A percentile compares a stretch with the other conserved stretches of the same genome.
These are phyloP conservation scores for Solanum bulbocastanum DNA, from an alignment of 257 asterid species.

Conservation along the genomic window DNA sequence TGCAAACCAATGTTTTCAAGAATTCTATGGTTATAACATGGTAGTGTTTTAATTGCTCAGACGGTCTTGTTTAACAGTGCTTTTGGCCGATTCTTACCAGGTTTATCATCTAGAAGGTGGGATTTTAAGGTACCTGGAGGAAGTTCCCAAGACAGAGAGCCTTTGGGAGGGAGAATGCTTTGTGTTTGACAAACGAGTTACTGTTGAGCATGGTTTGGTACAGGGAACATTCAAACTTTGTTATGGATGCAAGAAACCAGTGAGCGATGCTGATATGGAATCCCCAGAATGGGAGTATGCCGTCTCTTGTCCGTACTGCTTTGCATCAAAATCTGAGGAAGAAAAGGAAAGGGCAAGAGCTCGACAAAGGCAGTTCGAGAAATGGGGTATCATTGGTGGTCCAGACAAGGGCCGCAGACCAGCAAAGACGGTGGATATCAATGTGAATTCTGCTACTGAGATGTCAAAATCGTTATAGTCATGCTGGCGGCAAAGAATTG, in stretches of 20 bases:
- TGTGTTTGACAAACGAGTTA: conserved; percentile 88
- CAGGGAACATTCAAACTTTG: conserved; percentile 89
- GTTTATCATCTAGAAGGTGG: conserved; percentile 97
- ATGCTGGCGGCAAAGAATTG: not conserved
- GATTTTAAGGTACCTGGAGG: conserved; percentile 87
- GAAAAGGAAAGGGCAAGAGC: conserved; percentile 97
- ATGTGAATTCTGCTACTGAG: conserved; percentile 12
- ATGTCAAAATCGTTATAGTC: conserved; percentile 23
- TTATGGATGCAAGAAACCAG: conserved; percentile 92
- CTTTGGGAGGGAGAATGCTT: conserved; percentile 98
- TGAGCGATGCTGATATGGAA: conserved; percentile 87
- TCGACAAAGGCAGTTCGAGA: conserved; percentile 72
- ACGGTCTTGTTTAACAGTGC: not conserved
- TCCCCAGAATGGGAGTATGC: conserved; percentile 80
- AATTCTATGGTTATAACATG: not conserved
- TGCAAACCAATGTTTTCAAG: not conserved
- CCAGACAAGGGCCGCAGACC: conserved; percentile 89
- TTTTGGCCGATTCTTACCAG: conserved; percentile 20
- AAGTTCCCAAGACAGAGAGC: conserved; percentile 69
- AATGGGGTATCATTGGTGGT: conserved; percentile 92
- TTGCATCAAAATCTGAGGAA: conserved; percentile 72
- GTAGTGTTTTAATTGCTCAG: not conserved
- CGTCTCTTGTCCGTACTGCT: conserved; percentile 85
- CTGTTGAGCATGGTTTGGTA: conserved; percentile 84
- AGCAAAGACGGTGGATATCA: conserved; percentile 3